phyloP scores from a whole-genome alignment of 176 grass and related monocot species.

The Microstegium vimineum region DNA sequence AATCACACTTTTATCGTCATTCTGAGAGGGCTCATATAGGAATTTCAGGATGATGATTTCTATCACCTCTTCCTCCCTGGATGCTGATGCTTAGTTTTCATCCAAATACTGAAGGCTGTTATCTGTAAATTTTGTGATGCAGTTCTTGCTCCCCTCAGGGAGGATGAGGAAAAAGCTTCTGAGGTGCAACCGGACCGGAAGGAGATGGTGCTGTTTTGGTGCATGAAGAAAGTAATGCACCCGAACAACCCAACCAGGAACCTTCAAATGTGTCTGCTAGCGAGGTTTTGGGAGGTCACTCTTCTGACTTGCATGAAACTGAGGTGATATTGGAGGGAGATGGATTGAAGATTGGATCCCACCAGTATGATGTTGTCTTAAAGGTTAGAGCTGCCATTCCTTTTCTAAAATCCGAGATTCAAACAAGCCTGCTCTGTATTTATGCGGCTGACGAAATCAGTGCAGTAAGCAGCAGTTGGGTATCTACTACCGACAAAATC shows the following conservation, averaged over 20 bases:
- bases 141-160: constrained; percentile 24
- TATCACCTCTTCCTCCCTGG: background rate
- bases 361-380: constrained; percentile 18
- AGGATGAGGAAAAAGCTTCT: constrained; percentile 23
- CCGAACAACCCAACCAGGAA: constrained; percentile 16
- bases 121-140: constrained; percentile 11
- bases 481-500: background rate
- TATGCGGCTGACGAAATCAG: background rate
- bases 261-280: background rate
- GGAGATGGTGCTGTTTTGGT: background rate
- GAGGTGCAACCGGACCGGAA: background rate
- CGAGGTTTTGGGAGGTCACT: background rate
- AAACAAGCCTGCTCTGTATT: background rate
- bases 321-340: constrained; percentile 22
- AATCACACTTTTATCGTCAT: background rate
- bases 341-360: background rate
- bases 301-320: constrained; percentile 22
- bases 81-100: background rate
- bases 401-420: background rate
- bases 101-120: background rate
- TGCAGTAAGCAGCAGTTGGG: background rate
- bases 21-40: background rate
- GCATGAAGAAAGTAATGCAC: constrained; percentile 12
- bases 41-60: background rate
- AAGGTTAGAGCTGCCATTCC: constrained; percentile 22